Percentiles rank a stretch among this genome's conserved stretches.
Conservation (phyloP, 306 rosid genomes). For the Senna tora region DNA sequence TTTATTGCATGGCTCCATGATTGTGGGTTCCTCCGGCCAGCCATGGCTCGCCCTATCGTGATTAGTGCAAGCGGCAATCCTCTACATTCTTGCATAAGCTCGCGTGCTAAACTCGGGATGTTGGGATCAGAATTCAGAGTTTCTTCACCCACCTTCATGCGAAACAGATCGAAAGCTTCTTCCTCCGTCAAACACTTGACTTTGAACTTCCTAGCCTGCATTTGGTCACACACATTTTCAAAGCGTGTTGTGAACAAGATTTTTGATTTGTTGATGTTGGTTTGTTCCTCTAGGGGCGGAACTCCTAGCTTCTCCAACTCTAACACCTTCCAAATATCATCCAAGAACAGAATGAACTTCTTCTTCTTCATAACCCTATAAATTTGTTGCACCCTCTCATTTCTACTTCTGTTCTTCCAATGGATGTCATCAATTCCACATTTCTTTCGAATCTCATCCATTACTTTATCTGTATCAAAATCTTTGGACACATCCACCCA, state of each 20-base stretch:
- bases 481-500: neutral
- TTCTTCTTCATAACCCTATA: neutral
- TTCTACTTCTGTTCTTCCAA: neutral
- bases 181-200: neutral
- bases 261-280: neutral
- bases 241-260: neutral
- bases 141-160: neutral
- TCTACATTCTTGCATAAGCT: neutral
- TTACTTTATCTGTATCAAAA: neutral
- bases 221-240: neutral
- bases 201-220: neutral
- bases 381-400: neutral
- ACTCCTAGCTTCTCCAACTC: neutral
- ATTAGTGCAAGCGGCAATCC: conserved; percentile 37
- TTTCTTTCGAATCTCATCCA: neutral
- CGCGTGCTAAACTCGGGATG: neutral
- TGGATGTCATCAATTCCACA: neutral
- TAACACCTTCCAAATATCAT: neutral
- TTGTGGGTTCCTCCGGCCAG: neutral
- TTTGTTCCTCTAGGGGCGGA: neutral
- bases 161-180: conserved; percentile 11
- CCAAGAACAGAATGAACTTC: neutral
- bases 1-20: neutral
- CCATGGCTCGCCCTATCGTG: neutral
- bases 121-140: neutral